phyloP scores from a whole-genome alignment of 306 rosid genomes.

The Boehmeria nivea region DNA sequence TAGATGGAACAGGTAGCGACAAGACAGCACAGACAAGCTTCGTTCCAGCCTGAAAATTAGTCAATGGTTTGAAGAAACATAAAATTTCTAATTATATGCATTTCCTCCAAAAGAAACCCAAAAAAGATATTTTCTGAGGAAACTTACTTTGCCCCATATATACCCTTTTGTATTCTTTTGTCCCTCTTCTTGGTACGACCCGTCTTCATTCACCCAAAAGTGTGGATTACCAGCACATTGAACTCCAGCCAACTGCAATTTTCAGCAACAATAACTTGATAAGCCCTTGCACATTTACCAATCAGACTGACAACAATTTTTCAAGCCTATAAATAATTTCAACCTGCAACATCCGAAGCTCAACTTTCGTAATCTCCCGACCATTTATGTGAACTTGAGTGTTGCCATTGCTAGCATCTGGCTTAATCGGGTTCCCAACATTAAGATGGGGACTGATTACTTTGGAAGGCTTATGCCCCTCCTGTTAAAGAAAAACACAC shows the following conservation, averaged over 20 bases:
- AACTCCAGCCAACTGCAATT: slow-evolving; percentile 92
- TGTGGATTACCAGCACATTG: slow-evolving; percentile 98
- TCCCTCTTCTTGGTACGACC: slow-evolving; percentile 99
- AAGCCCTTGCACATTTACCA: slow-evolving; percentile 14
- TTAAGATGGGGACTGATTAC: slow-evolving; percentile 83
- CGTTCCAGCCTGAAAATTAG: slow-evolving; percentile 79
- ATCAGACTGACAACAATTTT: slow-evolving; percentile 2
- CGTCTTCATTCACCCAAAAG: slow-evolving; percentile 99
- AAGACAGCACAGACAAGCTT: slow-evolving; percentile 85
- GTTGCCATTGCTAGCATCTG: slow-evolving; percentile 89
- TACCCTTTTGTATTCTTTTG: slow-evolving; percentile 92
- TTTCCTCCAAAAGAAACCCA: neutral
- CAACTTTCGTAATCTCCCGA: slow-evolving; percentile 84
- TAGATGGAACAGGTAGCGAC: slow-evolving; percentile 88
- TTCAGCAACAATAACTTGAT: slow-evolving; percentile 8
- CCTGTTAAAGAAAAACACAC: slow-evolving; percentile 47
- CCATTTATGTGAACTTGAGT: slow-evolving; percentile 94
- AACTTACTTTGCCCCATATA: slow-evolving; percentile 95
- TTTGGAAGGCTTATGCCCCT: slow-evolving; percentile 87
- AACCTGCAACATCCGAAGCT: slow-evolving; percentile 99
- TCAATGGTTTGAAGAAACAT: slow-evolving; percentile 10
- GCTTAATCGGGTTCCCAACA: slow-evolving; percentile 74
- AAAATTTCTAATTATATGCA: neutral
- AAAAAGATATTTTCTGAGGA: neutral
- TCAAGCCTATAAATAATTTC: slow-evolving; percentile 19